Conservation (phyloP, 2,329 filamentous ascomycete species). For the Sclerotinia subarctica region DNA sequence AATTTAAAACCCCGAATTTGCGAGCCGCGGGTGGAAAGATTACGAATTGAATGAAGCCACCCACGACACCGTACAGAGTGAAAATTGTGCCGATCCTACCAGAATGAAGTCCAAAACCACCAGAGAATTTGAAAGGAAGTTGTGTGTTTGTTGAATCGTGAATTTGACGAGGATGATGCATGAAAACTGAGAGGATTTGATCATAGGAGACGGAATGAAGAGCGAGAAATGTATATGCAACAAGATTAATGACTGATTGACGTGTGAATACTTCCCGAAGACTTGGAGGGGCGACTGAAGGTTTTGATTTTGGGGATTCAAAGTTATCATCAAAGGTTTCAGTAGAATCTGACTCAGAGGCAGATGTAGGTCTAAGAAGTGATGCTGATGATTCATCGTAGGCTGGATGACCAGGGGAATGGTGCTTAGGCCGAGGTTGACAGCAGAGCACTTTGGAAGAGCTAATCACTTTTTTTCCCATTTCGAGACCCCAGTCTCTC, state of each 20-base stretch:
- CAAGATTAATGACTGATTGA: slow-evolving; percentile 71
- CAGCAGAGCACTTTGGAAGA: slow-evolving; percentile 32
- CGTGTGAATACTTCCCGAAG: slow-evolving; percentile 67
- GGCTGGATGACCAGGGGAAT: slow-evolving; percentile 42
- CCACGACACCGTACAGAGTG: slow-evolving; percentile 74
- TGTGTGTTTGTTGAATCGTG: slow-evolving; percentile 53
- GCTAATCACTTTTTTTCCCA: slow-evolving; percentile 64
- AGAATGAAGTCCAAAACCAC: slow-evolving; percentile 73
- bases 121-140: slow-evolving; percentile 76
- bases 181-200: slow-evolving; percentile 82
- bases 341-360: slow-evolving; percentile 33
- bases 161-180: slow-evolving; percentile 67
- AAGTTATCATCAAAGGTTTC: slow-evolving; percentile 27
- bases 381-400: slow-evolving; percentile 57
- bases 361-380: slow-evolving; percentile 45
- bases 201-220: slow-evolving; percentile 83
- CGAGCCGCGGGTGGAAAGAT: slow-evolving; percentile 77
- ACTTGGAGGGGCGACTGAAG: slow-evolving; percentile 38
- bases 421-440: slow-evolving; percentile 22
- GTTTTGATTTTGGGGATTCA: slow-evolving; percentile 35
- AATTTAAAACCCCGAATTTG: slow-evolving; percentile 69
- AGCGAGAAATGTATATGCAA: slow-evolving; percentile 76
- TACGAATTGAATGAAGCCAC: slow-evolving; percentile 81
- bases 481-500: slow-evolving; percentile 70
- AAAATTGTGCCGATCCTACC: slow-evolving; percentile 81